Evolutionary conservation across 345 rosid genomes (phyloP).

Genomic region (Angophora floribunda): DNA sequence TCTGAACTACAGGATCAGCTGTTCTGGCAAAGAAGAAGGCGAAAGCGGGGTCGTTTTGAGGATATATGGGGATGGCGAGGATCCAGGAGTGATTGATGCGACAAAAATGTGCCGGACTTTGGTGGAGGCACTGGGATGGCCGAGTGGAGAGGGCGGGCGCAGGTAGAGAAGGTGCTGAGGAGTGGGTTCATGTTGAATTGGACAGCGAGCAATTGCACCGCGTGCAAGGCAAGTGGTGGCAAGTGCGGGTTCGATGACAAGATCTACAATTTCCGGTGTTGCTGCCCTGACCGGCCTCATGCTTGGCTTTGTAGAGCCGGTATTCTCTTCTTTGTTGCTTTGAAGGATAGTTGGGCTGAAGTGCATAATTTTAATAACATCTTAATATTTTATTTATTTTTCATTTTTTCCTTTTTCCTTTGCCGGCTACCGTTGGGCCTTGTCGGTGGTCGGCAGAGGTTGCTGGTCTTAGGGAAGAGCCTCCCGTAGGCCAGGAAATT

Average conservation of each 20-base stretch:
- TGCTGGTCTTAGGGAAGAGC: too few species aligned
- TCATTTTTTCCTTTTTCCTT: too few species aligned
- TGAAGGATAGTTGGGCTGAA: too few species aligned
- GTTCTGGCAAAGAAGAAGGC: neutral
- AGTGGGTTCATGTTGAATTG: conserved; percentile 29
- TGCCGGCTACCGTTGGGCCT: too few species aligned
- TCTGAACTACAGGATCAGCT: neutral
- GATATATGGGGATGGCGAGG: conserved; percentile 1
- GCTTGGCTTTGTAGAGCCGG: conserved; percentile 1
- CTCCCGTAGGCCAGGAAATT: too few species aligned
- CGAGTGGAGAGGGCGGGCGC: neutral
- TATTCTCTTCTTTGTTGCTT: too few species aligned
- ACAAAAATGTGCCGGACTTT: neutral
- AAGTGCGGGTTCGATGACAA: conserved; percentile 23
- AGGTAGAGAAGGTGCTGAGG: neutral
- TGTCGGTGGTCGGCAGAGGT: too few species aligned
- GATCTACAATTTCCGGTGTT: conserved; percentile 20
- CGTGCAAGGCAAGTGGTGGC: conserved; percentile 20
- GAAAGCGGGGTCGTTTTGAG: neutral
- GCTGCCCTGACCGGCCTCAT: conserved; percentile 43
- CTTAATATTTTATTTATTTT: too few species aligned
- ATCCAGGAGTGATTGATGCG: conserved; percentile 12
- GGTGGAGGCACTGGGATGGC: conserved; percentile 7
- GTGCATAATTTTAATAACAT: too few species aligned
- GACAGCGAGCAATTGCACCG: conserved; percentile 29